A percentile compares a stretch with the other conserved stretches of the same genome.
These are phyloP conservation scores for Earliella scabrosa DNA, from an alignment of 1,284 basidiomycete genomes.

Conservation along the genomic window DNA sequence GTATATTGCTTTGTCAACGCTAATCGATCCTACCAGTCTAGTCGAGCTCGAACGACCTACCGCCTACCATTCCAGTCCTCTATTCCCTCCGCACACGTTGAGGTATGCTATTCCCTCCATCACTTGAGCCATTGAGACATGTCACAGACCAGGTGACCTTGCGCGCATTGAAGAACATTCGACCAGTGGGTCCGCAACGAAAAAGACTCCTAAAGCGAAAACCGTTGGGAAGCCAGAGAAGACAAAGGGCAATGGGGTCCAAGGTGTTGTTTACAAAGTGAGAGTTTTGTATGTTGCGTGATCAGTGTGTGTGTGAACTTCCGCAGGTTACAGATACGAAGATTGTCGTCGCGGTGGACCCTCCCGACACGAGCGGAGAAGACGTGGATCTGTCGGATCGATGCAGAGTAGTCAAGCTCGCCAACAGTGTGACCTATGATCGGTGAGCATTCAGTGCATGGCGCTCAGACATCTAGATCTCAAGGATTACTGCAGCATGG, in stretches of 20 bases:
- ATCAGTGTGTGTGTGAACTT: not conserved
- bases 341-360: conserved; percentile 77
- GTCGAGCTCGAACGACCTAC: conserved; percentile 86
- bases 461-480: too few species aligned
- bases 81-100: conserved; percentile 87
- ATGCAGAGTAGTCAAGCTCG: conserved; percentile 85
- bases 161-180: conserved; percentile 82
- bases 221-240: conserved; percentile 43
- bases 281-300: not conserved
- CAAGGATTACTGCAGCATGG: conserved; percentile 64
- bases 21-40: conserved; percentile 55
- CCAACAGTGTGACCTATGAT: conserved; percentile 92
- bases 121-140: conserved; percentile 9
- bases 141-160: conserved; percentile 63
- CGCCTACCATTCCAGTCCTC: conserved; percentile 73
- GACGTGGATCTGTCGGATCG: conserved; percentile 84
- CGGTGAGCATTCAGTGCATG: conserved; percentile 64
- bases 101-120: conserved; percentile 47
- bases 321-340: conserved; percentile 74
- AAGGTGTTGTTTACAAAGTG: conserved; percentile 87
- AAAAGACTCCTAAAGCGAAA: conserved; percentile 53
- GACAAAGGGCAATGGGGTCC: conserved; percentile 38
- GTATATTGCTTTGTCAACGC: too few species aligned
- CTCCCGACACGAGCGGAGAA: conserved; percentile 56
- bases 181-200: conserved; percentile 40